Conservation (phyloP, 108 stramenopile genomes). For the Schizochytrium sp. region DNA sequence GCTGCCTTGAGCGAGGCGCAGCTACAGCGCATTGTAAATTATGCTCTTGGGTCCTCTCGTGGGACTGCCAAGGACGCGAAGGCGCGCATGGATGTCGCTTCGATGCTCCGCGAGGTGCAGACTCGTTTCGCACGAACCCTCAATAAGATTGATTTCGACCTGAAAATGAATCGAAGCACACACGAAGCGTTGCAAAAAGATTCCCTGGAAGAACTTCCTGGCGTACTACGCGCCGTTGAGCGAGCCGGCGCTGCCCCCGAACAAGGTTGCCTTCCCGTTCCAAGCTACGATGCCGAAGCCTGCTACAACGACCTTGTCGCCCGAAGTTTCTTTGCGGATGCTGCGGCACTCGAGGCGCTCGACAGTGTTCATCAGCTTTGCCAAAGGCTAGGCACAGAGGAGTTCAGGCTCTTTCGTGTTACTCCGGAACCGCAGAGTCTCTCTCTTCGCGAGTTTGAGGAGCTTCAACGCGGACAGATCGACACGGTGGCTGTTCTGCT, state of each 20-base stretch:
- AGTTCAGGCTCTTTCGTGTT: background rate
- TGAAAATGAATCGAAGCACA: slow-evolving; percentile 18
- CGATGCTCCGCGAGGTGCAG: slow-evolving; percentile 21
- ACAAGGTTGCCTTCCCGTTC: background rate
- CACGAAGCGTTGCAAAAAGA: slow-evolving; percentile 11
- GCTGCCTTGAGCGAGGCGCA: slow-evolving; percentile 19
- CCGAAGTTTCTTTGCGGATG: background rate
- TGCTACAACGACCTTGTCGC: background rate
- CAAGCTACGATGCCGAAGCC: background rate
- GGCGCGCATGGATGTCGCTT: background rate
- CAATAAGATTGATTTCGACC: slow-evolving; percentile 43
- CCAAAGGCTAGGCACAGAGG: background rate
- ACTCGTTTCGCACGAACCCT: slow-evolving; percentile 37
- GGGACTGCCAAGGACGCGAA: background rate
- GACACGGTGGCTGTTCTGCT: background rate
- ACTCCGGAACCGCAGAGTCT: background rate
- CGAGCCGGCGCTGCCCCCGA: background rate
- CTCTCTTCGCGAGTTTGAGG: background rate
- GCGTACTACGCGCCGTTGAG: background rate
- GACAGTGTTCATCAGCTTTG: background rate
- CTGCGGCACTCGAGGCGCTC: background rate
- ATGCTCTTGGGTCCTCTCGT: background rate
- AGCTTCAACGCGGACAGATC: background rate
- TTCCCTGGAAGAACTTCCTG: background rate
- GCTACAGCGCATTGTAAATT: background rate